Percentiles rank a stretch among this genome's conserved stretches.
These are phyloP conservation scores for Tulasnella sp. DNA, from an alignment of 768 basidiomycete genomes.

Conservation along the genomic window DNA sequence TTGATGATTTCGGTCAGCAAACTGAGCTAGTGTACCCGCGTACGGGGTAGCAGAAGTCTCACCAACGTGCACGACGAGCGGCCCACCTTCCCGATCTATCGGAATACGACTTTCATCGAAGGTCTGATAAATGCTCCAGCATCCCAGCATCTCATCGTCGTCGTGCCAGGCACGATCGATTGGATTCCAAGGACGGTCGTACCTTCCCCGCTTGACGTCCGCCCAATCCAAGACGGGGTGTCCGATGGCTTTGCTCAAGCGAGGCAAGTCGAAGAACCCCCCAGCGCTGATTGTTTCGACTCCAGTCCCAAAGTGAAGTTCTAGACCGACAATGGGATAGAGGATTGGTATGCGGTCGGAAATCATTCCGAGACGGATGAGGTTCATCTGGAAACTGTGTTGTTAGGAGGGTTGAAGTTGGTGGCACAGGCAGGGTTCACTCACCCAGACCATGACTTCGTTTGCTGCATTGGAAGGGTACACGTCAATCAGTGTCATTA, in stretches of 20 bases:
- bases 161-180: neutral
- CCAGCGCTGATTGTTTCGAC: neutral
- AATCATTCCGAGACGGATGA: constrained; percentile 47
- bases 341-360: constrained; percentile 46
- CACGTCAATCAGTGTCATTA: no score
- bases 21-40: no score
- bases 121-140: constrained; percentile 1
- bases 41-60: neutral
- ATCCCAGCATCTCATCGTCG: neutral
- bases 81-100: neutral
- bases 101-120: neutral
- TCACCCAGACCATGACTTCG: neutral
- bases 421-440: neutral
- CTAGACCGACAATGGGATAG: constrained; percentile 38
- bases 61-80: neutral
- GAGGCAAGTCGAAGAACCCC: constrained; percentile 43
- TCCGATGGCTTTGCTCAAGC: constrained; percentile 35
- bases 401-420: neutral
- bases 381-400: constrained; percentile 25
- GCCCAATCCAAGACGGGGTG: constrained; percentile 50
- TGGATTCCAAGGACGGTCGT: neutral
- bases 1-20: no score
- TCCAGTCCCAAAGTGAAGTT: constrained; percentile 18
- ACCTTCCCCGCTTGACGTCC: constrained; percentile 39
- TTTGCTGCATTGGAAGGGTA: neutral